These are phyloP conservation scores for Stachybotrys chartarum DNA, from an alignment of 2,329 filamentous ascomycete genomes.

Conservation along the genomic window DNA sequence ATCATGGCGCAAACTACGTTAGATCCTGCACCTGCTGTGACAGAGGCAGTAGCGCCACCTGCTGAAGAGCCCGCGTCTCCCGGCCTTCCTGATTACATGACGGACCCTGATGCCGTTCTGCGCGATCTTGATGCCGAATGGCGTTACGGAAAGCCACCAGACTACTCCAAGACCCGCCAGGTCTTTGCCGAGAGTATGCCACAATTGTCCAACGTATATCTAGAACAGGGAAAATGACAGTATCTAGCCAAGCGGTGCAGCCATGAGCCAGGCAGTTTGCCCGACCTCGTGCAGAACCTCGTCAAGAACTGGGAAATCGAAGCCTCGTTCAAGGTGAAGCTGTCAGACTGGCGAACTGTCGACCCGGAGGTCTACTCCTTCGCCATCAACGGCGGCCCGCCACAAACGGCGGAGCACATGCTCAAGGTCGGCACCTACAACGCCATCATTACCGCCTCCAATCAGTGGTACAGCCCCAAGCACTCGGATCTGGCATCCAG, in stretches of 20 bases:
- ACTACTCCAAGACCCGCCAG: background rate
- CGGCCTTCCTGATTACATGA: background rate
- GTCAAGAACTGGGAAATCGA: constrained; percentile 71
- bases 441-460: constrained; percentile 51
- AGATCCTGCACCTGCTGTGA: background rate
- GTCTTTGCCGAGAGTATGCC: background rate
- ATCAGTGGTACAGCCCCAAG: constrained; percentile 56
- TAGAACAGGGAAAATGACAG: background rate
- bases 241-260: background rate
- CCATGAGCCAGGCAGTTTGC: constrained; percentile 36
- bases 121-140: background rate
- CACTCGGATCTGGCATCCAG: constrained; percentile 55
- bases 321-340: constrained; percentile 57
- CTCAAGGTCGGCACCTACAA: constrained; percentile 63
- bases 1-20: background rate
- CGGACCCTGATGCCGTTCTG: background rate
- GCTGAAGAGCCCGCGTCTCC: background rate
- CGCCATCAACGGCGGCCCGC: constrained; percentile 53
- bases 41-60: background rate
- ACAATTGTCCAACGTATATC: too few relatives aligned
- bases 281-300: constrained; percentile 58
- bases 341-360: constrained; percentile 59
- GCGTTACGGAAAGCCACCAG: background rate
- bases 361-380: constrained; percentile 54
- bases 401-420: constrained; percentile 56